Evolutionary conservation across 176 grass and related monocot species (phyloP).

Genomic region (Sorghum bicolor): DNA sequence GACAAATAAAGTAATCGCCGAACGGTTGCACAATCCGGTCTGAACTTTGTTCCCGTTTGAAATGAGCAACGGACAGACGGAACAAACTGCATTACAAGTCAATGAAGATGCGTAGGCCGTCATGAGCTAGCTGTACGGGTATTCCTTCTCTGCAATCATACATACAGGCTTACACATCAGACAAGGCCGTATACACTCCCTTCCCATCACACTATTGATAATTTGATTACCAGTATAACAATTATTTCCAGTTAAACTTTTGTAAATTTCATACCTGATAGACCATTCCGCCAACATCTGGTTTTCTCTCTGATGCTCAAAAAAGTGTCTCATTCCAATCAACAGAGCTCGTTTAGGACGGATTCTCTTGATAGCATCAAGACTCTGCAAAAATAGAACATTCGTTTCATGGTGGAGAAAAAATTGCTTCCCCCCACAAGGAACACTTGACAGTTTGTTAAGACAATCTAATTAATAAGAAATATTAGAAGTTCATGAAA

Average conservation of each 20-base stretch:
- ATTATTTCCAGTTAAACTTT: too few relatives aligned
- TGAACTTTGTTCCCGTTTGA: too few relatives aligned
- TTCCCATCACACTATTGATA: too few relatives aligned
- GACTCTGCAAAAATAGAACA: constrained; percentile 26
- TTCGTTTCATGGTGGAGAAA: background rate
- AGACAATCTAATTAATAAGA: background rate
- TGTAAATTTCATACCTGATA: constrained; percentile 14
- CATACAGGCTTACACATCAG: background rate
- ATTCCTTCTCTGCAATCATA: constrained; percentile 68
- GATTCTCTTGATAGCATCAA: constrained; percentile 68
- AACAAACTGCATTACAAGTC: background rate
- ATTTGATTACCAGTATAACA: too few relatives aligned
- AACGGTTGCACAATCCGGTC: too few relatives aligned
- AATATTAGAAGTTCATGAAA: background rate
- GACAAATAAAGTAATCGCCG: too few relatives aligned
- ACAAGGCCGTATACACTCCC: too few relatives aligned
- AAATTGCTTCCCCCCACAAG: background rate
- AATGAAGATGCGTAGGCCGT: constrained; percentile 43
- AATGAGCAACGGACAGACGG: too few relatives aligned
- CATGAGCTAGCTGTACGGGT: constrained; percentile 72
- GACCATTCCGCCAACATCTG: constrained; percentile 62
- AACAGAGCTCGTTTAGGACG: constrained; percentile 56
- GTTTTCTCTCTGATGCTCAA: constrained; percentile 56
- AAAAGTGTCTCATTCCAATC: constrained; percentile 77
- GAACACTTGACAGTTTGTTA: background rate